Base-by-base conservation (phyloP, 805 yeast genomes). In the Grigorovia jiainica region DNA sequence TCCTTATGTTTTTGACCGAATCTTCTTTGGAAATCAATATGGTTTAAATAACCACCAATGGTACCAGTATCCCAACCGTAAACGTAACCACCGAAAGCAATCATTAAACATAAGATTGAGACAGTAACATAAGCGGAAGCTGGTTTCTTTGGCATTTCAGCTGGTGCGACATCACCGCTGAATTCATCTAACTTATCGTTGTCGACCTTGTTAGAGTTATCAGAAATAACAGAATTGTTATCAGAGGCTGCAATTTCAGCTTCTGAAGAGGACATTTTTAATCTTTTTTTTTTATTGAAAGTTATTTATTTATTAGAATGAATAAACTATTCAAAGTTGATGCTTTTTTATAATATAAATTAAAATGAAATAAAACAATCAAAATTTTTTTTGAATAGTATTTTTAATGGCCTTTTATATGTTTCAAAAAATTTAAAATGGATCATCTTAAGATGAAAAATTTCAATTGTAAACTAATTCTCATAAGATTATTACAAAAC, bases 31-130 rank as follows among this genome's bases (percentile, higher is more conserved):
- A 72, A 80, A 53, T 79, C 82, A 15, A 71, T 51, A 54, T 61
- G 60, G 55, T 76, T 73, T 38, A 79, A 81, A 54, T 81, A 78
- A 51, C 87, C 87, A 23, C 83, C 75, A 61, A 81, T 78, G 53
- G 87, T 81, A 71, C 87, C 89, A 38, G 87, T 80, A 66, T 81
- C 89, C 75, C 82, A 81, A 52, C 89, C 89, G 53, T 78, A 81
- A 32, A 53, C 47, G 78, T 76, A 75, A 39, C 60, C 60, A 49
- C 60, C 60, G 31, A 55, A 55, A 15, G 59, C 57, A 41, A 55
- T 49, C 55, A 53, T 46, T 23, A 52, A 39, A 57, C 68, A 65
- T 24, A 63, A 47, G 39, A 55, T 43, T 23, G 53, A 52, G 30
- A 64, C 64, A 16, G 60, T 49, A n/a, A 59, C 21, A 48, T 63